A percentile compares a stretch with the other conserved stretches of the same genome.
These are phyloP conservation scores for Podospora comata DNA, from an alignment of 495 filamentous ascomycete species.

Conservation along the genomic window DNA sequence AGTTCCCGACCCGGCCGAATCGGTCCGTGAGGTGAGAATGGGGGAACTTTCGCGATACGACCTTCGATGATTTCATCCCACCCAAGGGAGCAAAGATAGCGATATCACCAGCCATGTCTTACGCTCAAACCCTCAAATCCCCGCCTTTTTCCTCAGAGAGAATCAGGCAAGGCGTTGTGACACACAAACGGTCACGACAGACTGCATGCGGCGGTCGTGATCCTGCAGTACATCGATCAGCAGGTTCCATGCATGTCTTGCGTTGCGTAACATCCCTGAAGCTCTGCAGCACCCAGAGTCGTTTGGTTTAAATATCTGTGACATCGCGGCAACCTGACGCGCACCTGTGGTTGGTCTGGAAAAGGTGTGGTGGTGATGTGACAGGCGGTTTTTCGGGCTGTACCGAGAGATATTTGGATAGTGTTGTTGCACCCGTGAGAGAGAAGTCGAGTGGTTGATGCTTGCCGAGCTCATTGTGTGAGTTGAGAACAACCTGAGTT, in stretches of 20 bases:
- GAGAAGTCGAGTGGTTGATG: background rate
- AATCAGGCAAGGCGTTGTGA: background rate
- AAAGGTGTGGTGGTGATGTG: background rate
- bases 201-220: background rate
- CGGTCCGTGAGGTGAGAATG: background rate
- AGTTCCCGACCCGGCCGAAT: background rate
- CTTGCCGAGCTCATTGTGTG: background rate
- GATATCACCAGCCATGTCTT: conserved; percentile 5
- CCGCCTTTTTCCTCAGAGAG: background rate
- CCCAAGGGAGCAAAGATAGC: background rate
- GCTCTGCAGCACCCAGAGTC: background rate
- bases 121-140: background rate
- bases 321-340: background rate
- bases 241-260: background rate
- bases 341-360: background rate
- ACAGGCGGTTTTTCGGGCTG: background rate
- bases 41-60: background rate
- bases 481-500: background rate
- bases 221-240: background rate
- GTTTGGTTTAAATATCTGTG: background rate
- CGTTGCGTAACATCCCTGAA: background rate
- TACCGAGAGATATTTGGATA: background rate
- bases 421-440: background rate
- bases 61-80: background rate
- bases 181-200: background rate